Evolutionary conservation across 352 stramenopile genomes (phyloP), one percentile per base, ranked within the genome.

Genomic region (Globisporangium recalcitrans): DNA sequence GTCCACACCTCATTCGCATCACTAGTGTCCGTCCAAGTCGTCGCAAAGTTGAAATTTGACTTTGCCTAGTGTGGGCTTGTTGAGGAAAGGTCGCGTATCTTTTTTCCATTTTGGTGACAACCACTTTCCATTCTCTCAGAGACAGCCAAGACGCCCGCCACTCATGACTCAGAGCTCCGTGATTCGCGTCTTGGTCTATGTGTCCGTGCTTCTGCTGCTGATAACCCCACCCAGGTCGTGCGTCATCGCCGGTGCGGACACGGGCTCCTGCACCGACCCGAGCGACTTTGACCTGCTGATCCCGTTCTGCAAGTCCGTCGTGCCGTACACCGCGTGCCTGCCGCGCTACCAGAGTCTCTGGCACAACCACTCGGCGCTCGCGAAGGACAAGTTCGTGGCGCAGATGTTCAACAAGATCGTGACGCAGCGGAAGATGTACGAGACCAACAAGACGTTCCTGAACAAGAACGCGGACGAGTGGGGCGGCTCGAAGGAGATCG

Each of bases 321-420:
- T 92, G 52, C 80, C 74, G 16, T 92, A 90, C 69, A 90, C 79
- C 19, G 82, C 82, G 58, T 92, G 82, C 26, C 64, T 92, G 38
- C 80, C 82, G 47, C 70, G 71, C 26, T 88, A 88, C 61, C 80
- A 92, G 70, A 85, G 68, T 11, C 64, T 92, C 3, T 90, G 82
- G 81, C 90, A 77, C 75, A 90, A 87, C 62, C 80, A 92, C 69
- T 88, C 80, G 52, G 74, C 80, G 27, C 76, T 87, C 19, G 52
- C 73, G n/a, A 92, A 92, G 63, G 82, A 92, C 67, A 71, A 72
- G 36, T 90, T 90, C 60, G 64, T 85, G 21, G 36, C 74, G 65
- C 78, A 91, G 58, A 82, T 90, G 70, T 85, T 77, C 67, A 74
- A 52, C 21, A 91, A 90, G 64, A 59, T 90, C 46, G 53, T 80